Evolutionary conservation across 495 filamentous ascomycete species (phyloP).

Genomic region (Penicillium ucsense): DNA sequence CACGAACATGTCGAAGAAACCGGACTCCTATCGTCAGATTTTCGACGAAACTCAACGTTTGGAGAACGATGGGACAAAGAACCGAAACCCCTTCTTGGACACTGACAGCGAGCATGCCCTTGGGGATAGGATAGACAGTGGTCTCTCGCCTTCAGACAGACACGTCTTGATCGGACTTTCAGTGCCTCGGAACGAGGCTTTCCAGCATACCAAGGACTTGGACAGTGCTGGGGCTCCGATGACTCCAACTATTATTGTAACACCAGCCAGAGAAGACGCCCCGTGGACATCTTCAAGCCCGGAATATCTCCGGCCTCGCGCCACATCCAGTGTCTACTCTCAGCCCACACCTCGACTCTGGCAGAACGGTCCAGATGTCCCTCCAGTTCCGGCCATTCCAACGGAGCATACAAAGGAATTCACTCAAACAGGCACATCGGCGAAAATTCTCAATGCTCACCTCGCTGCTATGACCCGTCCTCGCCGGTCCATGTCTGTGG

Average conservation of each 20-base stretch:
- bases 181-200: constrained; percentile 51
- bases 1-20: not conserved
- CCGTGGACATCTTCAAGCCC: constrained; percentile 40
- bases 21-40: constrained; percentile 5
- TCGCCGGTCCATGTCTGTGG: constrained; percentile 31
- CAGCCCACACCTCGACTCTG: constrained; percentile 37
- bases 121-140: constrained; percentile 26
- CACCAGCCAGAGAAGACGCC: constrained; percentile 53
- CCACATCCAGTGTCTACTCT: constrained; percentile 62
- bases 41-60: constrained; percentile 8
- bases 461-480: constrained; percentile 19
- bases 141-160: constrained; percentile 65
- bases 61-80: not conserved
- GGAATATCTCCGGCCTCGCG: constrained; percentile 24
- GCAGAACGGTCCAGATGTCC: constrained; percentile 25
- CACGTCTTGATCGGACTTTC: constrained; percentile 73
- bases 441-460: constrained; percentile 22
- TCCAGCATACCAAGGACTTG: constrained; percentile 24
- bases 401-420: constrained; percentile 21
- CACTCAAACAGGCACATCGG: constrained; percentile 16
- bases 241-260: constrained; percentile 55
- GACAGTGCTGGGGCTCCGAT: constrained; percentile 26
- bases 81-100: constrained; percentile 10
- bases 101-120: constrained; percentile 6
- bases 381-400: constrained; percentile 57